Evolutionary conservation across 2,329 filamentous ascomycete species (phyloP), one percentile per base, ranked within the genome.

Genomic region (Sporothrix phasma): DNA sequence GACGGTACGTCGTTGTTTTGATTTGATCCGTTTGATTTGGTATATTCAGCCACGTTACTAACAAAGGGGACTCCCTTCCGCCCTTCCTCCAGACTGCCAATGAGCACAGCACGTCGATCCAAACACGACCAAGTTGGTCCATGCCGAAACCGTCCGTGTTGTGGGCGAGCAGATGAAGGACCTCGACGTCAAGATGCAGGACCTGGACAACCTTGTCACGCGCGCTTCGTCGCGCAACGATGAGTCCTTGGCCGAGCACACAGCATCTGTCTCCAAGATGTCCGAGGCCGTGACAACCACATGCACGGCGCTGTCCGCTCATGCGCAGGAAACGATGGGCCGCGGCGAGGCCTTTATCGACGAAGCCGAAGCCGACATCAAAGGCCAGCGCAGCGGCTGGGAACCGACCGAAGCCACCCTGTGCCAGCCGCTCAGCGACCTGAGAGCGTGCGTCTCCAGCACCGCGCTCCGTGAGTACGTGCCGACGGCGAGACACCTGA

Each of bases 91-190:
- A 89, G 86, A 75, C 78, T 34, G 90, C 93, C 43, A 89, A 90
- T 69, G 82, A 88, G 64, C 88, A 90, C 71, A 95, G 92, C 70
- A 85, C 81, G n/a, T 87, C 88, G 5, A 93, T 99, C 69, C 90
- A 93, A 82, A 84, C 7, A 89, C 89, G 0, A 92, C 93, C 0
- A 88, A 89, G 69, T 90, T 90, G 2, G 92, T 97, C 1, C 92
- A 99, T 69, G 88, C 89, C 39, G 89, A 96, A 75, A 97, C 93
- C 0, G 85, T 96, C 34, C 87, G 88, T 6, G 93, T 95, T 65
- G 92, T 97, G 13, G 89, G 93, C 71, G 87, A 89, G 64, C 94
- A 99, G 76, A 89, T 95, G 77, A 82, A 84, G 64, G 90, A 96
- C 69, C 88, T 99, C 72, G 88, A 89, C 66, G 83, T 81, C n/a